Conservation (phyloP, 257 asterid genomes). For the Buddleja alternifolia region DNA sequence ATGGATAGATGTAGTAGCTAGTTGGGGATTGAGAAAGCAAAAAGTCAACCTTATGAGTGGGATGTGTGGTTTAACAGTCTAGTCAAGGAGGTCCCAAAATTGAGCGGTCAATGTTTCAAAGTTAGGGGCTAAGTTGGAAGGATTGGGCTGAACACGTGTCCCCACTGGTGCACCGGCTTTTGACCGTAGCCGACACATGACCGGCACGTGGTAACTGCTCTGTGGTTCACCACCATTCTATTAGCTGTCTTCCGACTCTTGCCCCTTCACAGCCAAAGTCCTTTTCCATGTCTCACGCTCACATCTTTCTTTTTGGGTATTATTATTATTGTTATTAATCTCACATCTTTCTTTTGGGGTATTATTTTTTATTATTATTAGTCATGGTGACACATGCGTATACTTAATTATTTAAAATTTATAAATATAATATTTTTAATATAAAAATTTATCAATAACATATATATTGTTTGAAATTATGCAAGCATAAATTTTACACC, state of each 20-base stretch:
- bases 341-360: too few relatives aligned
- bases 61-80: conserved; percentile 21
- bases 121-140: conserved; percentile 22
- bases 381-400: too few relatives aligned
- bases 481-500: too few relatives aligned
- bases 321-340: too few relatives aligned
- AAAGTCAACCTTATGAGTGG: conserved; percentile 44
- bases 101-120: conserved; percentile 43
- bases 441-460: too few relatives aligned
- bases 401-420: too few relatives aligned
- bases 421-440: too few relatives aligned
- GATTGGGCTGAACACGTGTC: conserved; percentile 56
- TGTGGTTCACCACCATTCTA: conserved; percentile 33
- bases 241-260: conserved; percentile 26
- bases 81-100: conserved; percentile 26
- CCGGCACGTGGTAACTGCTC: conserved; percentile 61
- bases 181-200: conserved; percentile 67
- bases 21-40: neutral
- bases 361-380: too few relatives aligned
- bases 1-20: neutral
- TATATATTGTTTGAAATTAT: too few relatives aligned
- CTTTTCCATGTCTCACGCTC: neutral
- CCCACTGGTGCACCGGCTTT: conserved; percentile 78
- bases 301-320: too few relatives aligned
- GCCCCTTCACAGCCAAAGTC: conserved; percentile 22